Percentiles rank a stretch among this genome's conserved stretches.
phyloP scores from a whole-genome alignment of 345 rosid species.

The Moringa oleifera region DNA sequence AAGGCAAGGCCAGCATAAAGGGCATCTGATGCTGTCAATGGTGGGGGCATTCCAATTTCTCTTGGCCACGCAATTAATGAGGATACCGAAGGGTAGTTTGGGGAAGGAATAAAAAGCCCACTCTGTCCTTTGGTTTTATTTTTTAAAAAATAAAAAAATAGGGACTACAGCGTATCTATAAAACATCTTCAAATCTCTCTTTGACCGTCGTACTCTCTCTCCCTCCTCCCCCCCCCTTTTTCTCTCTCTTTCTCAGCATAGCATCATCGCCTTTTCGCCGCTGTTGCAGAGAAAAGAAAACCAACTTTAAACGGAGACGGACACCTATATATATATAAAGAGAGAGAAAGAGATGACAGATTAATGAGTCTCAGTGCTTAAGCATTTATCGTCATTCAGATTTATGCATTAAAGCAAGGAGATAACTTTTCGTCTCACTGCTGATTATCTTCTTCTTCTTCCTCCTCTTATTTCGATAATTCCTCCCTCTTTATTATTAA shows the following conservation, averaged over 20 bases:
- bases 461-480: constrained; percentile 8
- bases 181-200: constrained; percentile 29
- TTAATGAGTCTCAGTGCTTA: no score
- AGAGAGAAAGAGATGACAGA: background rate
- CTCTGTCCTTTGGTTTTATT: no score
- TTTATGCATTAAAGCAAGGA: background rate
- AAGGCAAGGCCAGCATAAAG: no score
- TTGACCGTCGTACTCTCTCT: constrained; percentile 37
- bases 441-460: background rate
- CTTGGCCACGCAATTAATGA: no score
- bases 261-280: constrained; percentile 19
- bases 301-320: background rate
- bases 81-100: background rate
- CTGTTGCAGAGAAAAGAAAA: constrained; percentile 12
- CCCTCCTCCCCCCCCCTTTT: constrained; percentile 22
- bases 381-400: background rate
- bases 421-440: background rate
- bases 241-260: constrained; percentile 5
- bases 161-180: constrained; percentile 8
- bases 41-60: no score
- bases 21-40: no score
- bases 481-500: constrained; percentile 5
- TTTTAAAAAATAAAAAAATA: background rate
- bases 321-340: no score
- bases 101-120: background rate